Evolutionary conservation across 2,329 filamentous ascomycete species (phyloP), one percentile per base, ranked within the genome.

Genomic region (Fusarium sp.): DNA sequence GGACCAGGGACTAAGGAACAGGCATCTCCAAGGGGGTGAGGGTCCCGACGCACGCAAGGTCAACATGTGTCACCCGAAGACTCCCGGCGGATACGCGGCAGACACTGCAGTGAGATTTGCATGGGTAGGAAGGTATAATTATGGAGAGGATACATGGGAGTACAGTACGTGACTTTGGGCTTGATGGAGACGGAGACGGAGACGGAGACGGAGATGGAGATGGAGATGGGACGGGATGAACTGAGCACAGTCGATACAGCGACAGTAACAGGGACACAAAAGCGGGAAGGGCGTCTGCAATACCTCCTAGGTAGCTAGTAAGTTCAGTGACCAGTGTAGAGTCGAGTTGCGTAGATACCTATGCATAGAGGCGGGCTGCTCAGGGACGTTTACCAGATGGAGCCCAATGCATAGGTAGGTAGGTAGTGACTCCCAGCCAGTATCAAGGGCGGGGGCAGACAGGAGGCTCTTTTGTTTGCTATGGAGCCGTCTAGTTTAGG

Each of bases 61-160:
- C 45, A 59, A 51, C 53, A 45, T 51, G 50, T 61, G 60, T 61
- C 57, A 58, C 53, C 59, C 63, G 55, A 64, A 52, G 58, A 64
- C 47, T 53, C 50, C 58, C 41, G 52, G 64, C 45, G 52, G 41
- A 44, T 54, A 44, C 35, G 41, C 59, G 59, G 60, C 44, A 64
- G 60, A 55, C 59, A 47, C 59, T 48, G 59, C 41, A 35, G 24
- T 43, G 53, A 55, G 53, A 49, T 63, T 58, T 53, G n/a, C 39
- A 49, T 29, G 43, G 58, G 38, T 47, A 59, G n/a, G 24, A 9
- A 25, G 8, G 41, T 12, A 22, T n/a, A 22, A 32, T n/a, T 32
- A 32, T 5, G 31, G 31, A 32, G 31, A 32, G 31, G 31, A 31
- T 35, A 59, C 43, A 26, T 15, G 39, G 41, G 40, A 45, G 35